Conservation (phyloP, 2,329 filamentous ascomycete genomes). For the Botryosphaeria dothidea region DNA sequence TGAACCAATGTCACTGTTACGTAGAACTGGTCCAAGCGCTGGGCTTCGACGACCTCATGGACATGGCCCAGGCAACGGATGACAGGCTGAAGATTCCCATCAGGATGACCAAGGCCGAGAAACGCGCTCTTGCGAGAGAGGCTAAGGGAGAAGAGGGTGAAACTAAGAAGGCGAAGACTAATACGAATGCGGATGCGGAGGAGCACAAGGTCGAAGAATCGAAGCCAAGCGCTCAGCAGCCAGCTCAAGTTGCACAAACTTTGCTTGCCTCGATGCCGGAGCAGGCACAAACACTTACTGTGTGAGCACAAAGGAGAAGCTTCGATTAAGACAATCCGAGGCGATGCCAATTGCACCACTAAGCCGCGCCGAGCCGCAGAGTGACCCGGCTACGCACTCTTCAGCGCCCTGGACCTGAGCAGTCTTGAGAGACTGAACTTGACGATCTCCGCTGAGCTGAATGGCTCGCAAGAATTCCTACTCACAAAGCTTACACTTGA, state of each 20-base stretch:
- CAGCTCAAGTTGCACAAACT: not conserved
- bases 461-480: too few species aligned
- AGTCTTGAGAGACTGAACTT: too few species aligned
- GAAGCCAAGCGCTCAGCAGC: not conserved
- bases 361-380: not conserved
- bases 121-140: constrained; percentile 10
- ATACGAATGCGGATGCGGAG: not conserved
- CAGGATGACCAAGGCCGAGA: constrained; percentile 13
- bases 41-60: constrained; percentile 63
- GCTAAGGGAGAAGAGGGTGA: not conserved
- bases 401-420: too few species aligned
- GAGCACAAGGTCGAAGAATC: not conserved
- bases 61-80: constrained; percentile 67
- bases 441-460: too few species aligned
- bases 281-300: not conserved
- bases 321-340: not conserved
- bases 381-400: too few species aligned
- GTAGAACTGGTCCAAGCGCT: constrained; percentile 66
- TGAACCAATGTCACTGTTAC: constrained; percentile 72
- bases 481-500: too few species aligned
- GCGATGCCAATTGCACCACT: not conserved
- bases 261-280: not conserved
- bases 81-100: constrained; percentile 45
- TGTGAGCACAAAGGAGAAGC: not conserved
- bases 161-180: constrained; percentile 1